Evolutionary conservation across 306 rosid species (phyloP).

Genomic region (Morella rubra): DNA sequence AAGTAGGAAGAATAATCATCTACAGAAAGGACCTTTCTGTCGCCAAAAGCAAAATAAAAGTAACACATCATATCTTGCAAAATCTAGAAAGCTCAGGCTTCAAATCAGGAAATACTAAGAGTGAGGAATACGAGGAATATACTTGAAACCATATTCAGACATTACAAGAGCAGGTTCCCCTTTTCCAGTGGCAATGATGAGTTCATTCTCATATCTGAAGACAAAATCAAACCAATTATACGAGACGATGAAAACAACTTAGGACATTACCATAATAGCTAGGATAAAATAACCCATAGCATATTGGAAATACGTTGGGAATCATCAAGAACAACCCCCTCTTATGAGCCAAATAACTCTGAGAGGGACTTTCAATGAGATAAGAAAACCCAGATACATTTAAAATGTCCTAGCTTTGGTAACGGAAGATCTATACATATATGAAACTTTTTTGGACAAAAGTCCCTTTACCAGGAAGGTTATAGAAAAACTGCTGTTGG

Average conservation of each 20-base stretch:
- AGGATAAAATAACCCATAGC: background rate
- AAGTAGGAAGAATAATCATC: conserved; percentile 36
- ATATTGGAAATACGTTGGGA: background rate
- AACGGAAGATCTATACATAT: background rate
- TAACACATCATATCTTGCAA: background rate
- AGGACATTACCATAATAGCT: background rate
- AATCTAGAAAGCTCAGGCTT: conserved; percentile 2
- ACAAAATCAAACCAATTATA: background rate
- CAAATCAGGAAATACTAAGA: background rate
- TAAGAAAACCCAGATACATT: background rate
- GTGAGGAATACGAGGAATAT: background rate
- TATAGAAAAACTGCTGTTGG: background rate
- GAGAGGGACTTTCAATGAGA: background rate
- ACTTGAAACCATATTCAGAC: conserved; percentile 42
- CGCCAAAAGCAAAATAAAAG: conserved; percentile 5
- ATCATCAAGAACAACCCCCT: background rate
- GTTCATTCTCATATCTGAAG: conserved; percentile 35
- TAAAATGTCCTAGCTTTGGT: background rate
- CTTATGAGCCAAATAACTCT: background rate
- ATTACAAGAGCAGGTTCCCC: conserved; percentile 37
- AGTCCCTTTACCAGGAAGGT: background rate
- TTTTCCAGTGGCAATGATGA: conserved; percentile 33
- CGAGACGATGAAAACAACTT: background rate
- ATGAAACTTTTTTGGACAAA: background rate
- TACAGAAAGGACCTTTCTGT: conserved; percentile 40